phyloP scores from a whole-genome alignment of 441 rosid species.

The Biscutella laevigata region DNA sequence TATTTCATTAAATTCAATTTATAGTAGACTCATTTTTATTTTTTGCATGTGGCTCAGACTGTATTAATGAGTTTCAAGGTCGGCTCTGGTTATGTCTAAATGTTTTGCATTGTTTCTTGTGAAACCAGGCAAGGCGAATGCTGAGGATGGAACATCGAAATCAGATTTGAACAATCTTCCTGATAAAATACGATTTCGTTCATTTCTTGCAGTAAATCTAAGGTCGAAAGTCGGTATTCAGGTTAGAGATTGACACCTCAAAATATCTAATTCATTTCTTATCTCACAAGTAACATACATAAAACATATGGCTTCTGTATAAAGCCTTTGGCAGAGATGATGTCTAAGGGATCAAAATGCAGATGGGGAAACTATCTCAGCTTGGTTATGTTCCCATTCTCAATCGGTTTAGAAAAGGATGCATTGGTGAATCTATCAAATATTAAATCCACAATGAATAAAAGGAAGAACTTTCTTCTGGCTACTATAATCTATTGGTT shows the following conservation, averaged over 20 bases:
- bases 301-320: too few species aligned
- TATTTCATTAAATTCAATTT: too few species aligned
- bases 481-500: constrained; percentile 4
- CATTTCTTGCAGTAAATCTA: constrained; percentile 38
- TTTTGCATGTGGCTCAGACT: too few species aligned
- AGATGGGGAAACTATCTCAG: constrained; percentile 61
- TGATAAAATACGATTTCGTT: constrained; percentile 31
- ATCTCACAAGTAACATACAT: too few species aligned
- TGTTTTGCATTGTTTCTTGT: neutral
- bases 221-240: constrained; percentile 48
- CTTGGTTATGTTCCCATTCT: constrained; percentile 41
- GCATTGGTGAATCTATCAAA: constrained; percentile 41
- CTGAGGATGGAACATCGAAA: neutral
- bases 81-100: too few species aligned
- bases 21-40: too few species aligned
- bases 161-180: constrained; percentile 17
- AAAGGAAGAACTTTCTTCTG: constrained; percentile 50
- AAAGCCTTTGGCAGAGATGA: constrained; percentile 53
- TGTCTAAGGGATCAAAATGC: constrained; percentile 34
- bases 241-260: too few species aligned
- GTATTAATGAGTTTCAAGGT: too few species aligned
- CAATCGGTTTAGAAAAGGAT: constrained; percentile 30
- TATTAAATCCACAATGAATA: constrained; percentile 43
- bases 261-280: too few species aligned
- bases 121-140: constrained; percentile 20